These are phyloP conservation scores for Bigelowiella natans DNA, from an alignment of 78 protist genomes.

Conservation along the genomic window DNA sequence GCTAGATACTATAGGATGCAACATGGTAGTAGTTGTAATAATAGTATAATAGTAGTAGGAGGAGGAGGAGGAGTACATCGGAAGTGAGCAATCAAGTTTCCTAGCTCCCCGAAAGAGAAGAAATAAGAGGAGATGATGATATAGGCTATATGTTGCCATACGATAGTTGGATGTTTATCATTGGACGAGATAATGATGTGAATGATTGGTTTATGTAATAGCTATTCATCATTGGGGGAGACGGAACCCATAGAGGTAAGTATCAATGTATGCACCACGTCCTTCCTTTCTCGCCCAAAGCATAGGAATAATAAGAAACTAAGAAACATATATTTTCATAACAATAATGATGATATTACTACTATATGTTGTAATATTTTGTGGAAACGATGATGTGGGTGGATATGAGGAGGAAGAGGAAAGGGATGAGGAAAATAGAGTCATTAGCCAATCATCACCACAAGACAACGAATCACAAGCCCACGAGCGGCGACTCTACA, in stretches of 20 bases:
- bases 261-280: neutral
- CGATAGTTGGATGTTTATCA: neutral
- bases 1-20: too few relatives aligned
- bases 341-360: neutral
- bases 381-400: neutral
- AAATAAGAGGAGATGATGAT: neutral
- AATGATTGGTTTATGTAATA: neutral
- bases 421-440: too few relatives aligned
- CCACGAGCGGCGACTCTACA: too few relatives aligned
- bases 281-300: too few relatives aligned
- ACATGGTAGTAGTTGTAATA: too few relatives aligned
- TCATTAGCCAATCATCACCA: too few relatives aligned
- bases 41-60: neutral
- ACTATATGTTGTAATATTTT: neutral
- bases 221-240: neutral
- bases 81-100: neutral
- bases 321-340: neutral
- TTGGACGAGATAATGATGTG: neutral
- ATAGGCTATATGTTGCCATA: neutral
- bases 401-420: too few relatives aligned
- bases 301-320: neutral
- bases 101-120: neutral
- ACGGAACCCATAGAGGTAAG: neutral
- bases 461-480: too few relatives aligned
- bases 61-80: neutral